These are phyloP conservation scores for Coniochaeta sp. DNA, from an alignment of 2,329 filamentous ascomycete species.

Conservation along the genomic window DNA sequence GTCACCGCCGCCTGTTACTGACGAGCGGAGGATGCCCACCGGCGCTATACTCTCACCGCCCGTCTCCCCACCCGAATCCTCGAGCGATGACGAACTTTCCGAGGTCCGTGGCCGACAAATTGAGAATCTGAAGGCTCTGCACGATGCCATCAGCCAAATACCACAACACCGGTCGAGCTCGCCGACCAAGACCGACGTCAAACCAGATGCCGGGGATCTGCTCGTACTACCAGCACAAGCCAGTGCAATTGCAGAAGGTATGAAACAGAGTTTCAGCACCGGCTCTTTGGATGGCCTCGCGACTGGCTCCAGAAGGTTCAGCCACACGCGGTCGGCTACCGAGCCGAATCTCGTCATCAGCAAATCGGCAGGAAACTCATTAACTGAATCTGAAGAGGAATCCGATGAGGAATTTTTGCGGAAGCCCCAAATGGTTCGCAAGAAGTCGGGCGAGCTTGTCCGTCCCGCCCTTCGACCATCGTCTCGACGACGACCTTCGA, in stretches of 20 bases:
- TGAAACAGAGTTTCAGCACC: slow-evolving; percentile 42
- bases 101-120: slow-evolving; percentile 40
- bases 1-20: slow-evolving; percentile 75
- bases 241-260: slow-evolving; percentile 23
- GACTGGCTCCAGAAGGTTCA: slow-evolving; percentile 31
- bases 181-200: slow-evolving; percentile 28
- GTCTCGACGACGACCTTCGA: slow-evolving; percentile 77
- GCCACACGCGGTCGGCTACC: slow-evolving; percentile 48
- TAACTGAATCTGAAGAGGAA: slow-evolving; percentile 54
- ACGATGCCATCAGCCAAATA: slow-evolving; percentile 77
- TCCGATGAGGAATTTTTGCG: slow-evolving; percentile 49
- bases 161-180: slow-evolving; percentile 57
- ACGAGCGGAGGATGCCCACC: slow-evolving; percentile 62
- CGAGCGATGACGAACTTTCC: slow-evolving; percentile 66
- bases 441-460: slow-evolving; percentile 96
- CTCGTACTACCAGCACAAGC: slow-evolving; percentile 28
- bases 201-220: slow-evolving; percentile 20
- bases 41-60: slow-evolving; percentile 88
- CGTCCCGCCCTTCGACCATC: slow-evolving; percentile 80
- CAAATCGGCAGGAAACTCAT: slow-evolving; percentile 41
- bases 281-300: slow-evolving; percentile 34
- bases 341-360: slow-evolving; percentile 43
- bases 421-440: slow-evolving; percentile 90
- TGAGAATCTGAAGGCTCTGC: slow-evolving; percentile 58
- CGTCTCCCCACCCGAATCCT: slow-evolving; percentile 88